Evolutionary conservation across 192 early-diverging fungal genomes (phyloP).

Genomic region (Entomortierella chlamydospora): DNA sequence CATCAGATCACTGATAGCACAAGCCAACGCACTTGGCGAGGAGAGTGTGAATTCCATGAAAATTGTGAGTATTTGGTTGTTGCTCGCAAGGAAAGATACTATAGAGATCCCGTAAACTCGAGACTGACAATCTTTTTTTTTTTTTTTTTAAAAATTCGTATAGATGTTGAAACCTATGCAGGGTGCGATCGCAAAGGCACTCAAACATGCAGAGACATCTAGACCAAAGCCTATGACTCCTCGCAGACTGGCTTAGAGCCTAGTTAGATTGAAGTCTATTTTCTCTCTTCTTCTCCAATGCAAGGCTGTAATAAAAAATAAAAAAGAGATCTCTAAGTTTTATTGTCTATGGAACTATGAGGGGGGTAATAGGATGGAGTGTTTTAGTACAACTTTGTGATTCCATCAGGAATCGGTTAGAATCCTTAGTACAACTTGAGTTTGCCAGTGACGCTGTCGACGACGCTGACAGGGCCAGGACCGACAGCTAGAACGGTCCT

Average conservation of each 20-base stretch:
- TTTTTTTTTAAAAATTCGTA: too few species aligned
- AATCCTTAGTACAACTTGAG: constrained; percentile 38
- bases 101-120: too few species aligned
- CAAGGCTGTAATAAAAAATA: neutral
- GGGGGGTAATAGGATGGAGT: too few species aligned
- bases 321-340: neutral
- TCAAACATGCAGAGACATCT: constrained; percentile 54
- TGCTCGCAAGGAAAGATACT: too few species aligned
- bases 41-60: constrained; percentile 33
- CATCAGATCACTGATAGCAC: constrained; percentile 52
- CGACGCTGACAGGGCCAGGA: constrained; percentile 70
- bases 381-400: too few species aligned
- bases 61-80: constrained; percentile 18
- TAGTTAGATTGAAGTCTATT: neutral
- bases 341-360: neutral
- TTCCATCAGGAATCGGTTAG: too few species aligned
- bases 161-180: constrained; percentile 59
- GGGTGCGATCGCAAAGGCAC: constrained; percentile 55
- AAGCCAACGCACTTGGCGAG: constrained; percentile 46
- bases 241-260: constrained; percentile 7
- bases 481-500: constrained; percentile 94
- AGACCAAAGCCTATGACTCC: constrained; percentile 6
- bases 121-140: neutral
- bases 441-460: constrained; percentile 43
- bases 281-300: neutral